Evolutionary conservation across 2,329 filamentous ascomycete species (phyloP).

Genomic region (Clonostachys solani): DNA sequence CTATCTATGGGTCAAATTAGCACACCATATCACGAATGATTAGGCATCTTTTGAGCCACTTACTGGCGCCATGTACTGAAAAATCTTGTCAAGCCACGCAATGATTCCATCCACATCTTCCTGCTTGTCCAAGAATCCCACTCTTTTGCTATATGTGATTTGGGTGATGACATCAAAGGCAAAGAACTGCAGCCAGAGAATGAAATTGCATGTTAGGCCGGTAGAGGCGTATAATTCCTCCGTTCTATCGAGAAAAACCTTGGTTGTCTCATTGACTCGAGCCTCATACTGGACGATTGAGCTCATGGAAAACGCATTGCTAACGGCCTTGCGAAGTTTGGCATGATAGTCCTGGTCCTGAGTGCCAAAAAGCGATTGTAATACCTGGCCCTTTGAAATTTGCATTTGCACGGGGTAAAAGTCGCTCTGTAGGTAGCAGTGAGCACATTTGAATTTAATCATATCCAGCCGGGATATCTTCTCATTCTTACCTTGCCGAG

Average conservation of each 20-base stretch:
- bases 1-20: too few species aligned
- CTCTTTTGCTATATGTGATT: conserved; percentile 1
- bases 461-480: neutral
- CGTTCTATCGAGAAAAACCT: conserved; percentile 64
- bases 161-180: conserved; percentile 2
- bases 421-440: conserved; percentile 49
- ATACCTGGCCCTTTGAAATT: conserved; percentile 60
- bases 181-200: conserved; percentile 2
- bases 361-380: conserved; percentile 74
- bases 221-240: conserved; percentile 43
- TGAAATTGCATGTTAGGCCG: conserved; percentile 1
- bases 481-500: conserved; percentile 60
- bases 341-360: conserved; percentile 72
- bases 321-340: conserved; percentile 70
- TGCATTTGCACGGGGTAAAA: conserved; percentile 79
- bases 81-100: conserved; percentile 1
- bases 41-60: too few species aligned
- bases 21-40: too few species aligned
- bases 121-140: conserved; percentile 1
- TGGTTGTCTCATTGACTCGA: conserved; percentile 71
- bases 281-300: conserved; percentile 75
- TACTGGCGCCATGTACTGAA: conserved; percentile 1
- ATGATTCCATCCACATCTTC: conserved; percentile 3
- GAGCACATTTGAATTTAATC: neutral
- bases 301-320: conserved; percentile 74